These are phyloP conservation scores for Tuctoria greenei DNA, from an alignment of 176 grass and related monocot species.

Conservation along the genomic window DNA sequence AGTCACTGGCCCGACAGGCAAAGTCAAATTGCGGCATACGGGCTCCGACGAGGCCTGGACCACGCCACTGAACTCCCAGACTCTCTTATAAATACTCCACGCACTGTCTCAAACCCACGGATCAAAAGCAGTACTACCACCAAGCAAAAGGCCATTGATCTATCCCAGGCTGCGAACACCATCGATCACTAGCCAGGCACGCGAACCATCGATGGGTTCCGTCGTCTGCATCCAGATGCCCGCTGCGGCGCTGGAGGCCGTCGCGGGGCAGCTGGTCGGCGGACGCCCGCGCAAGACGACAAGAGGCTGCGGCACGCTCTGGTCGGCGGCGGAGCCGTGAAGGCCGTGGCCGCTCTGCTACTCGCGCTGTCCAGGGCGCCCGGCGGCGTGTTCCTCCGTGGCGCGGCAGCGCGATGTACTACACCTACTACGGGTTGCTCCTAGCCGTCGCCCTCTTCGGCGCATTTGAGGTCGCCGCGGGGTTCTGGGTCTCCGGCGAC, in stretches of 20 bases:
- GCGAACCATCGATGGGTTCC: neutral
- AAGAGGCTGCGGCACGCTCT: neutral
- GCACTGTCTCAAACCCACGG: too few relatives aligned
- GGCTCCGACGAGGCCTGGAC: neutral
- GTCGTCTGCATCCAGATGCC: slow-evolving; percentile 30
- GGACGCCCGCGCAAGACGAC: neutral
- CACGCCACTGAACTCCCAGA: neutral
- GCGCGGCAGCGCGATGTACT: neutral
- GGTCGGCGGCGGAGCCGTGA: slow-evolving; percentile 8
- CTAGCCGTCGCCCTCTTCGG: neutral
- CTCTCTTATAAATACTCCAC: neutral
- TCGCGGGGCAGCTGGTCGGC: neutral
- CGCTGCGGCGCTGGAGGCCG: neutral
- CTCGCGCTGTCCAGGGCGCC: slow-evolving; percentile 15
- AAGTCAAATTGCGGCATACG: neutral
- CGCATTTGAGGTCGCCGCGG: neutral
- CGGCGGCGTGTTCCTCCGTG: slow-evolving; percentile 30
- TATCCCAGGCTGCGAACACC: too few relatives aligned
- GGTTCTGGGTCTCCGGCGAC: slow-evolving; percentile 23
- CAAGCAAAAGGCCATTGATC: too few relatives aligned
- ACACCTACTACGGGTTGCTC: slow-evolving; percentile 20
- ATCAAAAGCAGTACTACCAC: too few relatives aligned
- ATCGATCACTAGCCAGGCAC: too few relatives aligned
- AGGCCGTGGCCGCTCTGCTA: neutral
- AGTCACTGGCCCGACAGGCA: neutral